Conservation (phyloP, 1,284 basidiomycete species). For the Dichomitus squalens region DNA sequence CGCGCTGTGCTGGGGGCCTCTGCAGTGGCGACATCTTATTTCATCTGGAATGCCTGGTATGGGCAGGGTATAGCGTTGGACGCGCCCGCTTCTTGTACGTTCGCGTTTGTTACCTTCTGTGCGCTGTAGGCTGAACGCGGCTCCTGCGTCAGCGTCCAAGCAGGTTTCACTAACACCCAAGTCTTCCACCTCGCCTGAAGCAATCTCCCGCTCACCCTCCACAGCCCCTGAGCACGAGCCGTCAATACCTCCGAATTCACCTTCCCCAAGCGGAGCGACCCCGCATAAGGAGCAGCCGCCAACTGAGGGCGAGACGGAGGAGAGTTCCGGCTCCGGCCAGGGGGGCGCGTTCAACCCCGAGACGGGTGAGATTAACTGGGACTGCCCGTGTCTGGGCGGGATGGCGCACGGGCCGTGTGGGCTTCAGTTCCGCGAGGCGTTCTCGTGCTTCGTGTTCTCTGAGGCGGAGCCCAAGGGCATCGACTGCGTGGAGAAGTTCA, state of each 20-base stretch:
- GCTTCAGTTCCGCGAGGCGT: conserved; percentile 91
- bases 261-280: conserved; percentile 9
- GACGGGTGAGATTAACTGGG: conserved; percentile 99
- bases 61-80: conserved; percentile 47
- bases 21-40: conserved; percentile 46
- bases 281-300: conserved; percentile 18
- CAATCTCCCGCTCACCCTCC: conserved; percentile 10
- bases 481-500: conserved; percentile 98
- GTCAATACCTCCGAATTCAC: conserved; percentile 8
- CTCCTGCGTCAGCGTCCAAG: conserved; percentile 17
- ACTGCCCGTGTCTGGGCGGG: conserved; percentile 96
- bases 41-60: conserved; percentile 41
- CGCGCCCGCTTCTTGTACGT: conserved; percentile 23
- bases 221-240: conserved; percentile 17
- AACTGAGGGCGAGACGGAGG: conserved; percentile 35
- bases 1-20: conserved; percentile 46
- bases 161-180: conserved; percentile 20
- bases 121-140: neutral
- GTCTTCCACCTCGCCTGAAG: conserved; percentile 16
- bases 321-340: conserved; percentile 21
- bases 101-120: neutral
- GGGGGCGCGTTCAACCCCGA: conserved; percentile 83
- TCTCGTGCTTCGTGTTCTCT: conserved; percentile 96
- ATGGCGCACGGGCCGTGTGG: conserved; percentile 99
- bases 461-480: conserved; percentile 97